These are phyloP conservation scores for Pelargonium cotyledonis DNA, from an alignment of 441 rosid genomes.

Conservation along the genomic window DNA sequence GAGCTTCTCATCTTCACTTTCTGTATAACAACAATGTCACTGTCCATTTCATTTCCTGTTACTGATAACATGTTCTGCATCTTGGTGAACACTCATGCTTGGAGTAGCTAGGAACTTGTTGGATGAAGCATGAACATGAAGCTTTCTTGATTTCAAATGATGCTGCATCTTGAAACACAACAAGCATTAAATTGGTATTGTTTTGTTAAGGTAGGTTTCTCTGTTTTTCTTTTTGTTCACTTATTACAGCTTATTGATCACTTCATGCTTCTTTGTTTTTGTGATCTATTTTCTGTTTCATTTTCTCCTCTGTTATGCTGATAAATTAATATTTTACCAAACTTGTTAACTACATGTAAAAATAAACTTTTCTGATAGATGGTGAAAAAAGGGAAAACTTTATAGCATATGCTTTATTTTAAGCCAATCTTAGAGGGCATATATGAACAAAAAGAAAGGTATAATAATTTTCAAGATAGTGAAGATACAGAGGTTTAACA, in stretches of 20 bases:
- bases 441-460: slow-evolving; percentile 32
- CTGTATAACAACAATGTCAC: neutral
- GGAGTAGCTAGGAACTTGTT: too few relatives aligned
- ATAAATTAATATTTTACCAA: slow-evolving; percentile 17
- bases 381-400: slow-evolving; percentile 16
- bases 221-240: neutral
- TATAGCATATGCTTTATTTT: slow-evolving; percentile 18
- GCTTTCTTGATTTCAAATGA: neutral
- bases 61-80: too few relatives aligned
- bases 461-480: slow-evolving; percentile 7
- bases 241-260: too few relatives aligned
- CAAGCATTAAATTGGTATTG: neutral
- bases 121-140: neutral
- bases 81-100: too few relatives aligned
- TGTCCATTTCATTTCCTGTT: neutral
- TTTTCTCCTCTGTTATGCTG: too few relatives aligned
- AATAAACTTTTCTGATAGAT: slow-evolving; percentile 4
- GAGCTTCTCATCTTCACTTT: neutral
- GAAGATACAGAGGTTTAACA: neutral
- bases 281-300: too few relatives aligned
- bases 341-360: slow-evolving; percentile 7
- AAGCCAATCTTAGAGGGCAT: slow-evolving; percentile 24
- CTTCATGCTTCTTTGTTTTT: too few relatives aligned
- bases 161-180: neutral
- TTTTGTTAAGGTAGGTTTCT: neutral